Conservation (phyloP, 345 rosid genomes). For the Eucalyptus sp. region DNA sequence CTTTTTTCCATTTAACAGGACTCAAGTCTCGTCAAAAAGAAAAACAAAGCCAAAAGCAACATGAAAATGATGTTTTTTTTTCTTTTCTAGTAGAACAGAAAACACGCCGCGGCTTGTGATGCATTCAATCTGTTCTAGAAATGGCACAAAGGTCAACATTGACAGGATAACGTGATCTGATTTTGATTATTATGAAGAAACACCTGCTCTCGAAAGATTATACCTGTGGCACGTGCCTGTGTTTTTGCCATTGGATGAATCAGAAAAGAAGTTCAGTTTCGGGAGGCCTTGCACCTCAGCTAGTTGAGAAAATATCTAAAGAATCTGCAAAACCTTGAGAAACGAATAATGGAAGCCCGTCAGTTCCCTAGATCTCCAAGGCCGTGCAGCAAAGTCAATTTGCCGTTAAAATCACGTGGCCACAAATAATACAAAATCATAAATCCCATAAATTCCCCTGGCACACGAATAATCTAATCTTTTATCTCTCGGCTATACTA, state of each 20-base stretch:
- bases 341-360: background rate
- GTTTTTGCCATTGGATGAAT: background rate
- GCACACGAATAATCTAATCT: background rate
- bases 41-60: background rate
- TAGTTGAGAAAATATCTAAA: background rate
- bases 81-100: background rate
- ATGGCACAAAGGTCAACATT: background rate
- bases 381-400: background rate
- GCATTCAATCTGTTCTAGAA: background rate
- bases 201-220: background rate
- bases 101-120: background rate
- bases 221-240: background rate
- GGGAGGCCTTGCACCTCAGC: background rate
- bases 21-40: background rate
- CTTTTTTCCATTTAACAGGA: background rate
- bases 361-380: background rate
- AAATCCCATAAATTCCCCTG: background rate
- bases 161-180: background rate
- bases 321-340: background rate
- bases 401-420: background rate
- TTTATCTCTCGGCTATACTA: background rate
- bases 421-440: background rate
- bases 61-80: background rate
- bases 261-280: background rate
- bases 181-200: background rate